phyloP scores from a whole-genome alignment of 1,284 basidiomycete genomes.

The Mycena citricolor region DNA sequence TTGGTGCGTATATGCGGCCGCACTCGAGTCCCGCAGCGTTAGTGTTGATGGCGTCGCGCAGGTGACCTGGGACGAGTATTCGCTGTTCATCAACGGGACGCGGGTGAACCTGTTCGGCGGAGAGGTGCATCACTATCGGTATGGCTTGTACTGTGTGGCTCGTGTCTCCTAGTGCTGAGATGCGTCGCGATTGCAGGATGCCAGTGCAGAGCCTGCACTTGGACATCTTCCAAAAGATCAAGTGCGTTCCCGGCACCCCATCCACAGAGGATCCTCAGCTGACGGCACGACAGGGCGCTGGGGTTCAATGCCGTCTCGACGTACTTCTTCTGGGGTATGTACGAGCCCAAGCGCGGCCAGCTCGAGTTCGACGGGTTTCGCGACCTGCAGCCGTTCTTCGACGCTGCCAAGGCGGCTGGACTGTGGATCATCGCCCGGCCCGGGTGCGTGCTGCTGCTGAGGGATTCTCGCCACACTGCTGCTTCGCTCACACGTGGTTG shows the following conservation, averaged over 20 bases:
- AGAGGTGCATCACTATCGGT: constrained; percentile 50
- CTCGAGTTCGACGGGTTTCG: constrained; percentile 29
- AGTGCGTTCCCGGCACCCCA: constrained; percentile 6
- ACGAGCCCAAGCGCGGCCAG: constrained; percentile 27
- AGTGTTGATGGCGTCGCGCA: constrained; percentile 9
- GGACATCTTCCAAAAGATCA: constrained; percentile 29
- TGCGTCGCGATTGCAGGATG: constrained; percentile 13
- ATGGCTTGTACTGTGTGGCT: neutral
- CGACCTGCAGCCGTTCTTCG: constrained; percentile 29
- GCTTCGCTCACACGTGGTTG: neutral
- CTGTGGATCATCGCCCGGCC: constrained; percentile 29
- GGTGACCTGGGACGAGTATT: constrained; percentile 50
- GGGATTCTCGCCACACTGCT: no score
- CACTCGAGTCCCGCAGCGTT: neutral
- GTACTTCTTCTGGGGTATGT: constrained; percentile 29
- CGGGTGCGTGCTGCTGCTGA: constrained; percentile 13
- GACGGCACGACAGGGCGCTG: constrained; percentile 17
- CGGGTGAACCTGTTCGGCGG: constrained; percentile 48
- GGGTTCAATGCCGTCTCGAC: constrained; percentile 30
- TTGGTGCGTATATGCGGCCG: constrained; percentile 7
- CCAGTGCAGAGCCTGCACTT: constrained; percentile 28
- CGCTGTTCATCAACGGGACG: constrained; percentile 45
- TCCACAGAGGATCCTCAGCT: neutral
- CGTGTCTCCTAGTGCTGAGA: neutral
- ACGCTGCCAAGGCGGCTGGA: constrained; percentile 30